Evolutionary conservation across 1,284 basidiomycete genomes (phyloP).

Genomic region (Microbotryum silenes-acaulis): DNA sequence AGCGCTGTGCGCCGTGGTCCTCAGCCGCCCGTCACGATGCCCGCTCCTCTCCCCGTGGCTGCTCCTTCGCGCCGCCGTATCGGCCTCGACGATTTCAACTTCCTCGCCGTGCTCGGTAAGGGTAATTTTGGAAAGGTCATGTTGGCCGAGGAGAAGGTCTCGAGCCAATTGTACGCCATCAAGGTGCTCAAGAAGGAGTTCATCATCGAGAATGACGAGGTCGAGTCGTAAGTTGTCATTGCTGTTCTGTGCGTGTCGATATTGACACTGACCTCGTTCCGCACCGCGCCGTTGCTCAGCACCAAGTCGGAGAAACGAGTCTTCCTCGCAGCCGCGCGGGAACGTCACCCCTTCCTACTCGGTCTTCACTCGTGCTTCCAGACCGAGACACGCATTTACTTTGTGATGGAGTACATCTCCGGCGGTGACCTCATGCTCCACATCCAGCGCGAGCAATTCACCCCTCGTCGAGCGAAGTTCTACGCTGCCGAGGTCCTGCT

Average conservation of each 20-base stretch:
- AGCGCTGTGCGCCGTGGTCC: too few species aligned
- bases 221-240: conserved; percentile 67
- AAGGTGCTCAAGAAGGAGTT: conserved; percentile 99
- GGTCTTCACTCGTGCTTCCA: conserved; percentile 99
- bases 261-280: not conserved
- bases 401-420: conserved; percentile 52
- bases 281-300: conserved; percentile 44
- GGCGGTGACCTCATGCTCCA: conserved; percentile 75
- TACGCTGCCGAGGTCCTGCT: conserved; percentile 97
- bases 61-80: conserved; percentile 50
- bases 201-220: conserved; percentile 99
- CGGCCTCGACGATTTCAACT: conserved; percentile 97
- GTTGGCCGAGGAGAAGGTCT: conserved; percentile 96
- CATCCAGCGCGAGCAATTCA: conserved; percentile 73
- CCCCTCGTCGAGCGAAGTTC: conserved; percentile 82
- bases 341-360: conserved; percentile 95
- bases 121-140: conserved; percentile 99
- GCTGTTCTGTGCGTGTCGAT: not conserved
- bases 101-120: conserved; percentile 95
- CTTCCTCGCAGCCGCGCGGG: conserved; percentile 88
- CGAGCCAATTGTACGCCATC: conserved; percentile 88
- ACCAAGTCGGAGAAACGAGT: conserved; percentile 99
- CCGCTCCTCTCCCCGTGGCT: not conserved
- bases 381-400: conserved; percentile 91
- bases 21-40: not conserved